These are phyloP conservation scores for Alternaria sp. DNA, from an alignment of 2,329 filamentous ascomycete species.

Conservation along the genomic window DNA sequence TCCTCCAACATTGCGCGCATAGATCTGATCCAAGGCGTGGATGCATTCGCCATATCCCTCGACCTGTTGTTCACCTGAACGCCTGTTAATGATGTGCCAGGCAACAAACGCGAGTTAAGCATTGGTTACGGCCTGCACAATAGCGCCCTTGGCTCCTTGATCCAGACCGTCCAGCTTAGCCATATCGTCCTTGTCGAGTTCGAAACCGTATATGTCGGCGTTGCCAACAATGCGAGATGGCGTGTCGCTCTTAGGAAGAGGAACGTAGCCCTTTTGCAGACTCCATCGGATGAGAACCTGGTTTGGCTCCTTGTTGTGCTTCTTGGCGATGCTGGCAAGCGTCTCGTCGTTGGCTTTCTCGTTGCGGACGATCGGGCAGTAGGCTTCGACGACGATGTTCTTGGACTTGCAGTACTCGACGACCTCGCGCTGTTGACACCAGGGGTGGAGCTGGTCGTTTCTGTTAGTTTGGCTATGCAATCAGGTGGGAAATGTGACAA, in stretches of 20 bases:
- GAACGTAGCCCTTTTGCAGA: slow-evolving; percentile 70
- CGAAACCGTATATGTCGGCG: slow-evolving; percentile 46
- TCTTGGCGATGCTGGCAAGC: slow-evolving; percentile 69
- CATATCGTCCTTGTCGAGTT: slow-evolving; percentile 47
- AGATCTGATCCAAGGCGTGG: fast-evolving
- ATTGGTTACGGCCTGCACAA: slow-evolving; percentile 38
- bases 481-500: slow-evolving; percentile 27
- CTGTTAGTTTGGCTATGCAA: slow-evolving; percentile 1
- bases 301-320: slow-evolving; percentile 74
- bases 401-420: slow-evolving; percentile 65
- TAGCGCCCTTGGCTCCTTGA: slow-evolving; percentile 40
- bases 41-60: neutral
- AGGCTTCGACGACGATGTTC: slow-evolving; percentile 67
- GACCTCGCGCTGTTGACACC: slow-evolving; percentile 69
- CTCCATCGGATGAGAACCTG: slow-evolving; percentile 84
- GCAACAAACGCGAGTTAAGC: neutral
- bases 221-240: slow-evolving; percentile 45
- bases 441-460: slow-evolving; percentile 69
- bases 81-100: neutral
- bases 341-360: slow-evolving; percentile 73
- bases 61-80: neutral
- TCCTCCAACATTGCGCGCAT: neutral
- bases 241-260: slow-evolving; percentile 50
- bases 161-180: slow-evolving; percentile 43
- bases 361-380: slow-evolving; percentile 73